Evolutionary conservation across 2,329 filamentous ascomycete genomes (phyloP).

Genomic region (Ilyonectria sp.): DNA sequence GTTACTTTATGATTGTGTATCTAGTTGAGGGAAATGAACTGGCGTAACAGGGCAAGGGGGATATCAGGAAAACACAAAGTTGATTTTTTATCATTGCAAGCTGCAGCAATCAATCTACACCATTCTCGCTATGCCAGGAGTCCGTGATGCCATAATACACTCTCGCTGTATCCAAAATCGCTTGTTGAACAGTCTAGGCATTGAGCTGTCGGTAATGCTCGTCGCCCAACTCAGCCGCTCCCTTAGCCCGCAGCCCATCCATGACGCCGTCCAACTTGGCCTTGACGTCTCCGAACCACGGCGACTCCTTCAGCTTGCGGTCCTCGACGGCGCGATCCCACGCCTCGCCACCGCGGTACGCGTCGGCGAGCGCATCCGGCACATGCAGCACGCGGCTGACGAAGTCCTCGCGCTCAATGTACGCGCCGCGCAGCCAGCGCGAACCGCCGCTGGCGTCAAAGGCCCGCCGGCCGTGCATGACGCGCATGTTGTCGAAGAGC

Average conservation of each 20-base stretch:
- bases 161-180: neutral
- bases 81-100: conserved; percentile 17
- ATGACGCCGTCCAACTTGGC: conserved; percentile 31
- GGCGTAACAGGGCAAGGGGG: conserved; percentile 38
- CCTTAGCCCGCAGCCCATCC: conserved; percentile 37
- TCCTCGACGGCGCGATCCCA: conserved; percentile 49
- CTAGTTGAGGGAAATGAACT: conserved; percentile 15
- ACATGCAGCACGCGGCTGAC: conserved; percentile 54
- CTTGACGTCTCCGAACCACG: conserved; percentile 46
- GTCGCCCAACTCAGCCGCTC: conserved; percentile 38
- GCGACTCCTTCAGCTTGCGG: conserved; percentile 42
- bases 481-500: conserved; percentile 89
- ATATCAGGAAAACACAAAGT: conserved; percentile 26
- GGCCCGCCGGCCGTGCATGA: conserved; percentile 85
- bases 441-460: conserved; percentile 79
- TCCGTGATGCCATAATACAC: conserved; percentile 6
- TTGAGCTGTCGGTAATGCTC: conserved; percentile 39
- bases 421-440: conserved; percentile 89
- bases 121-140: conserved; percentile 26
- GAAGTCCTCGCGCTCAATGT: conserved; percentile 74
- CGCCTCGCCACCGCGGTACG: conserved; percentile 39
- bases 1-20: conserved; percentile 28
- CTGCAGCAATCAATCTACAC: conserved; percentile 19
- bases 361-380: conserved; percentile 46
- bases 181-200: conserved; percentile 7